Percentiles rank a stretch among this genome's conserved stretches.
These are phyloP conservation scores for Chlorophyllum brunneum DNA, from an alignment of 768 basidiomycete genomes.

Conservation along the genomic window DNA sequence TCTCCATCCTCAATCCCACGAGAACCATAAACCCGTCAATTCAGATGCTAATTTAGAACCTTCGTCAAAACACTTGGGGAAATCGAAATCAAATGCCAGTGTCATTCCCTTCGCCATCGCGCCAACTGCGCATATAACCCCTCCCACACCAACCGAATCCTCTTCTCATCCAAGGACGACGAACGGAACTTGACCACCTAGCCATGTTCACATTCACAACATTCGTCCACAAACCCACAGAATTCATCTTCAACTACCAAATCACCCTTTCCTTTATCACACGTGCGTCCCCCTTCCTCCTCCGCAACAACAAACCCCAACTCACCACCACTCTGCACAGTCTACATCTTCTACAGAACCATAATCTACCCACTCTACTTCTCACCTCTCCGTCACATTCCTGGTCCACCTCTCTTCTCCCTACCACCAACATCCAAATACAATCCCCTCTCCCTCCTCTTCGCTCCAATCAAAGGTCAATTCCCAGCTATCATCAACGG, in stretches of 20 bases:
- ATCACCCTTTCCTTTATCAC: not conserved
- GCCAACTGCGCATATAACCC: too few species aligned
- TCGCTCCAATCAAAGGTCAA: conserved; percentile 25
- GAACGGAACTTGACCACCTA: too few species aligned
- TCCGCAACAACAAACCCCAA: not conserved
- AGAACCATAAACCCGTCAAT: too few species aligned
- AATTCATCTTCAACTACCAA: not conserved
- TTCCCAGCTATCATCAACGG: conserved; percentile 31
- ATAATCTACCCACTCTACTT: conserved; percentile 4
- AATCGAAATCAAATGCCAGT: too few species aligned
- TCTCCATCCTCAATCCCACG: too few species aligned
- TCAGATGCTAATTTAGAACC: too few species aligned
- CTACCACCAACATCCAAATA: not conserved
- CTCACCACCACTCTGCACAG: not conserved
- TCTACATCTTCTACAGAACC: not conserved
- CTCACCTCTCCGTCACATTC: conserved; percentile 9
- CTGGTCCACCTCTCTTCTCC: conserved; percentile 4
- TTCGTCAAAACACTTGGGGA: too few species aligned
- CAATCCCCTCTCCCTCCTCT: not conserved
- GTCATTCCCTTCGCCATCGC: too few species aligned
- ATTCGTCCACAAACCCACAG: not conserved
- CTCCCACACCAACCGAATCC: too few species aligned
- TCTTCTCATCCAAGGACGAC: too few species aligned
- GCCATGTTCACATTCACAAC: not conserved
- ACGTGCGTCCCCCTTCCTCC: not conserved